Evolutionary conservation across 83 land plant genomes (phyloP), one percentile per base, ranked within the genome.

Genomic region (Diphasiastrum complanatum): DNA sequence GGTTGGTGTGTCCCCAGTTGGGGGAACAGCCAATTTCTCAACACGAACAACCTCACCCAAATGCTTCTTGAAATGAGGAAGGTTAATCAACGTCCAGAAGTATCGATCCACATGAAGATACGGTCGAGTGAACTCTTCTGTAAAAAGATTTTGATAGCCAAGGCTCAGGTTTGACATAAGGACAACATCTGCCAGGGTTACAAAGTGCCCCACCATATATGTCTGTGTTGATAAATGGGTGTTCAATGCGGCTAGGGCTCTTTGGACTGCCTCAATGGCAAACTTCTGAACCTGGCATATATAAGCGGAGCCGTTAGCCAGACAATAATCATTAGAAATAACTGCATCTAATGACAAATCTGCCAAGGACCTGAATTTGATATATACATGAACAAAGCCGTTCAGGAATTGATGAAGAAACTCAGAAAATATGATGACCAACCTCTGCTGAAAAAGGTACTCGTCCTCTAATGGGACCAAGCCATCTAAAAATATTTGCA

Each of bases 71-170:
- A 91, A 73, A 16, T 81, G 69, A 1, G 97, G 97, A 31, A 86
- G 92, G 61, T 86, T 82, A 4, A 79, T 78, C 61, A 84, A 25
- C 12, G 97, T 86, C 89, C 89, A 86, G 68, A 84, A 84, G 74
- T 86, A 86, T 51, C 97, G 73, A 65, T 91, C 92, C 31, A 91
- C 80, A 64, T 86, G 97, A 29, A 93, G 93, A 54, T 73, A 91
- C 36, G 75, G 84, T 1, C 81, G 51, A 3, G 82, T 78, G 47
- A 91, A 86, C 36, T 73, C 84, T 70, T 86, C 84, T 1, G 86
- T 86, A 68, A 84, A 41, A 33, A 68, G 29, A 11, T 5, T 27
- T 0, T 11, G 29, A 54, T 82, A 73, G 3, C 89, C 89, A 19
- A 28, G 24, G 33, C 18, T 31, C 43, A 91, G 45, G 58, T 78